Evolutionary conservation across 176 grass and related monocot species (phyloP), one percentile per base, ranked within the genome.

Genomic region (Phyllostachys edulis): DNA sequence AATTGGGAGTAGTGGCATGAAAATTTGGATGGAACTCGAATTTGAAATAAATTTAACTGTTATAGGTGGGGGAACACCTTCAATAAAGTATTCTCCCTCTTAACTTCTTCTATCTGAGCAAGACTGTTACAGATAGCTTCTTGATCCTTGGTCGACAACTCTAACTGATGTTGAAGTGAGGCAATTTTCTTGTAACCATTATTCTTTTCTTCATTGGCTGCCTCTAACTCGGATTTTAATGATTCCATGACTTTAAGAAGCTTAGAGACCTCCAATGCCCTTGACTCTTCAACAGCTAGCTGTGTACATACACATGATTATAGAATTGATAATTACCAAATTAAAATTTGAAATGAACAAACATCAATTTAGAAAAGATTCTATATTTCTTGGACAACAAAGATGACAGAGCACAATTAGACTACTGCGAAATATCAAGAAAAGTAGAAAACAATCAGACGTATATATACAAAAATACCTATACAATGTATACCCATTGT

Each of bases 241-340:
- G 73, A 82, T 77, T 91, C 89, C 71, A 97, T 50, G 40, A 39
- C 61, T 81, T 90, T 90, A 52, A 77, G 74, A 87, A 92, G 87
- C 83, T 92, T 92, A 37, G 87, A 88, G 44, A 89, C 52, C 80
- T 97, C 91, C 9, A 76, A 36, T 54, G 82, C 75, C 64, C 94
- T 97, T 2, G 91, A 90, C 63, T 97, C 94, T 90, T 97, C 94
- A 84, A 78, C 85, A 79, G 89, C 85, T 65, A 92, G 63, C 94
- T 97, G 59, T 59, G 77, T 75, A 66, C 29, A 81, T 10, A 68
- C 70, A 60, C 41, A 61, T 29, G 29, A 78, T 56, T 65, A 84
- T 38, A 69, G 24, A 41, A 90, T 57, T 67, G 18, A 61, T 52
- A 34, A 60, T 57, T 55, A 39, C 71, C 4, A 63, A 62, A 72